These are phyloP conservation scores for Corynespora cassiicola DNA, from an alignment of 2,329 filamentous ascomycete species.

Conservation along the genomic window DNA sequence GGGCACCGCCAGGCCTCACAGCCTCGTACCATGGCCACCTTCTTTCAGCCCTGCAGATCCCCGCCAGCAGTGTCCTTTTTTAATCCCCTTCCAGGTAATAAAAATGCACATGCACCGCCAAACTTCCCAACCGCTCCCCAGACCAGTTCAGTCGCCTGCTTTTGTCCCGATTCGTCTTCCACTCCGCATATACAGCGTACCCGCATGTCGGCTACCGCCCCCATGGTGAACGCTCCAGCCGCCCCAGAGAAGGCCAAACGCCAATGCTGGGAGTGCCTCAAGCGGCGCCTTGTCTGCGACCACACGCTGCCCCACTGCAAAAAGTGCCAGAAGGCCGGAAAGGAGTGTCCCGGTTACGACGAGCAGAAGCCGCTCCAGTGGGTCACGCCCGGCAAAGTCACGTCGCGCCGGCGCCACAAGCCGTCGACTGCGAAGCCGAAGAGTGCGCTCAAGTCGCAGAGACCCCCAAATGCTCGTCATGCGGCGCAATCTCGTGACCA, in stretches of 20 bases:
- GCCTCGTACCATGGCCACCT: no score
- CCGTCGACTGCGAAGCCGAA: no score
- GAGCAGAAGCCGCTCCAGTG: constrained; percentile 42
- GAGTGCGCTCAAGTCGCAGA: no score
- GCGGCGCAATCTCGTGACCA: no score
- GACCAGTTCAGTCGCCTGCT: background rate
- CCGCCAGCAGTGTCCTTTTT: no score
- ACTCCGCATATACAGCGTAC: no score
- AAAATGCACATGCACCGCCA: constrained; percentile 21
- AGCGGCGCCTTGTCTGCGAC: constrained; percentile 40
- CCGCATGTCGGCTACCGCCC: constrained; percentile 1
- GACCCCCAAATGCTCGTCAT: no score
- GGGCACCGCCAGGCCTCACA: no score
- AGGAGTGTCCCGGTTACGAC: constrained; percentile 37
- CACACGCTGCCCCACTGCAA: constrained; percentile 37
- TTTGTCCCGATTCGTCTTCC: constrained; percentile 4
- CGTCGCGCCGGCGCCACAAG: constrained; percentile 21
- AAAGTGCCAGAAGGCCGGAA: constrained; percentile 36
- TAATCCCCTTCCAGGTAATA: constrained; percentile 27
- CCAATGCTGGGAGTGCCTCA: constrained; percentile 43
- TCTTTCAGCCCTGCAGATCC: no score
- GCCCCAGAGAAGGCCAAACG: constrained; percentile 28
- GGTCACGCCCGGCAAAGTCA: constrained; percentile 37
- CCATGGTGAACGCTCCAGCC: constrained; percentile 16
- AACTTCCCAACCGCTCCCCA: constrained; percentile 3